A percentile compares a stretch with the other conserved stretches of the same genome.
Evolutionary conservation across 2,329 filamentous ascomycete species (phyloP).

Genomic region (Myriosclerotinia curreyana): DNA sequence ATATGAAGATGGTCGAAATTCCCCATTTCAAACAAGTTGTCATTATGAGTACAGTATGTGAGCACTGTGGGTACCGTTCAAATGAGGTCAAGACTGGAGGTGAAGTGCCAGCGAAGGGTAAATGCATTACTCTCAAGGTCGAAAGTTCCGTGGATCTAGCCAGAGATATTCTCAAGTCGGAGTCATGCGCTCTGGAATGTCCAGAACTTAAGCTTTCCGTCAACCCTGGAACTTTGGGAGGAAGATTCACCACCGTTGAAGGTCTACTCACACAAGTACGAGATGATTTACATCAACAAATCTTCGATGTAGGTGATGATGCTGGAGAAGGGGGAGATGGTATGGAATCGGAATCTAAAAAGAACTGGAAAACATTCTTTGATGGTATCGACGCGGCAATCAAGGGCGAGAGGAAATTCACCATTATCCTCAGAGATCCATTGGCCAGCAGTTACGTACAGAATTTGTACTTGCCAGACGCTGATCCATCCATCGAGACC

Average conservation of each 20-base stretch:
- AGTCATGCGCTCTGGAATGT: slow-evolving; percentile 83
- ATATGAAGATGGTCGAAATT: slow-evolving; percentile 99
- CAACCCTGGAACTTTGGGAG: slow-evolving; percentile 90
- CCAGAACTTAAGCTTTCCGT: slow-evolving; percentile 84
- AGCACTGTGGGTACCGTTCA: slow-evolving; percentile 87
- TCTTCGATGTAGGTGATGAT: slow-evolving; percentile 69
- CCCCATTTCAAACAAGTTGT: slow-evolving; percentile 98
- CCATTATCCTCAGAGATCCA: slow-evolving; percentile 79
- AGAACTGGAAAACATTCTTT: slow-evolving; percentile 81
- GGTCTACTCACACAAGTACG: slow-evolving; percentile 89
- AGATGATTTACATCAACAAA: slow-evolving; percentile 81
- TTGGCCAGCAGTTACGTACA: slow-evolving; percentile 93
- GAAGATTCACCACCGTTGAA: slow-evolving; percentile 95
- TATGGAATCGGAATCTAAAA: slow-evolving; percentile 61
- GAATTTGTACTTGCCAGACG: slow-evolving; percentile 71
- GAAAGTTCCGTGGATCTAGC: slow-evolving; percentile 69
- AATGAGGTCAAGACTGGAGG: slow-evolving; percentile 98
- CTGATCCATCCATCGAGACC: slow-evolving; percentile 74
- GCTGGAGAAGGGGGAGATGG: slow-evolving; percentile 70
- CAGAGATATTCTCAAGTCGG: slow-evolving; percentile 93
- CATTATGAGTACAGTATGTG: slow-evolving; percentile 90
- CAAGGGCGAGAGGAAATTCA: slow-evolving; percentile 75
- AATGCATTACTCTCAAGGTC: slow-evolving; percentile 76
- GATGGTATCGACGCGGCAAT: slow-evolving; percentile 72
- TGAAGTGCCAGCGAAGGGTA: slow-evolving; percentile 81